Conservation (phyloP, 2,329 filamentous ascomycete genomes). For the Kalaharituber pfeilii region DNA sequence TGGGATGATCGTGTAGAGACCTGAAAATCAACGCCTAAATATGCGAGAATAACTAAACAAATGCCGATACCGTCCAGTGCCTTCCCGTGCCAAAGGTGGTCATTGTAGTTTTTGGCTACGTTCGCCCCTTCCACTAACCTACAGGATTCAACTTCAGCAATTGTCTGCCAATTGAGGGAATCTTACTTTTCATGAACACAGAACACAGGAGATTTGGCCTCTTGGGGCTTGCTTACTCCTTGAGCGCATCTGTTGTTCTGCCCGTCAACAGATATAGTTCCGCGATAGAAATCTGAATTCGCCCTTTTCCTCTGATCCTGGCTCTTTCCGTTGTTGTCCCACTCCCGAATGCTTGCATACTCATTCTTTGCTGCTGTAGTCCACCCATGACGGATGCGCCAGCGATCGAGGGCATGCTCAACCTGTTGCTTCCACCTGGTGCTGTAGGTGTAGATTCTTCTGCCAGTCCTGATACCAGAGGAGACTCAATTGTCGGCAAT, state of each 20-base stretch:
- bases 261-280: constrained; percentile 78
- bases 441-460: neutral
- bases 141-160: neutral
- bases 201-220: neutral
- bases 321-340: constrained; percentile 58
- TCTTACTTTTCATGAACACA: neutral
- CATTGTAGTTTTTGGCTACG: constrained; percentile 60
- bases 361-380: constrained; percentile 40
- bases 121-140: constrained; percentile 57
- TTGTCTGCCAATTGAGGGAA: neutral
- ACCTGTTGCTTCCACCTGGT: constrained; percentile 9
- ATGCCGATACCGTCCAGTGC: constrained; percentile 75
- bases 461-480: constrained; percentile 32
- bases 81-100: constrained; percentile 96
- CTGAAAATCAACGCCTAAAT: constrained; percentile 68
- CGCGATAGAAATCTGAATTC: constrained; percentile 62
- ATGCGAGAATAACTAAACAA: constrained; percentile 66
- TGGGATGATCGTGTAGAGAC: constrained; percentile 38
- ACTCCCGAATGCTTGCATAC: constrained; percentile 50
- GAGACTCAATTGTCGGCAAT: constrained; percentile 60
- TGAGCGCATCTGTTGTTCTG: constrained; percentile 73
- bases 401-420: constrained; percentile 11
- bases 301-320: constrained; percentile 63
- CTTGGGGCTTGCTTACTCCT: constrained; percentile 34
- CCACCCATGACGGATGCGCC: constrained; percentile 34